These are phyloP conservation scores for Rhizophagus prolifer DNA, from an alignment of 192 early-diverging fungal genomes.

Conservation along the genomic window DNA sequence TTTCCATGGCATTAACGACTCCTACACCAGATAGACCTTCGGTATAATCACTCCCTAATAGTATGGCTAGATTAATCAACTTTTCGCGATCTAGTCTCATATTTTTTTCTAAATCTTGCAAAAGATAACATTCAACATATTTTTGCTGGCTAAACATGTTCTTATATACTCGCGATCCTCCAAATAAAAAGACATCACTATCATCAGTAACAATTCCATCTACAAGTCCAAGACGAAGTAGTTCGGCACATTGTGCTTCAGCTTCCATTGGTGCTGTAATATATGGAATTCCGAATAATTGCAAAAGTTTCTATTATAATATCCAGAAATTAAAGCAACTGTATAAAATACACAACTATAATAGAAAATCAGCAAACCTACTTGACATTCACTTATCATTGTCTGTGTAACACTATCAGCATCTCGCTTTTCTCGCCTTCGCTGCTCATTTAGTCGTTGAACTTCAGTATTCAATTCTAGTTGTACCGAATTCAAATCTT, in stretches of 20 bases:
- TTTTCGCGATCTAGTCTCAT: slow-evolving; percentile 68
- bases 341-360: not conserved
- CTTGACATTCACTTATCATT: slow-evolving; percentile 75
- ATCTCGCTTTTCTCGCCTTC: slow-evolving; percentile 55
- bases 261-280: slow-evolving; percentile 95
- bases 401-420: slow-evolving; percentile 63
- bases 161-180: slow-evolving; percentile 74
- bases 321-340: not conserved
- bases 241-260: slow-evolving; percentile 91
- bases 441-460: slow-evolving; percentile 46
- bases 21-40: slow-evolving; percentile 86
- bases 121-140: slow-evolving; percentile 83
- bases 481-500: slow-evolving; percentile 43
- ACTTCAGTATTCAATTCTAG: slow-evolving; percentile 55
- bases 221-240: slow-evolving; percentile 61
- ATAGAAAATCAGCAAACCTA: slow-evolving; percentile 23
- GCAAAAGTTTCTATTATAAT: slow-evolving; percentile 64
- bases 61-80: slow-evolving; percentile 80
- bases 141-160: slow-evolving; percentile 92
- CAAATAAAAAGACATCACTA: slow-evolving; percentile 96
- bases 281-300: slow-evolving; percentile 93
- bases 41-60: slow-evolving; percentile 98
- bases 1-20: slow-evolving; percentile 85
- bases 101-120: slow-evolving; percentile 60
- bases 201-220: slow-evolving; percentile 98